A percentile compares a stretch with the other conserved stretches of the same genome.
These are phyloP conservation scores for Komagataella pseudopastoris DNA, from an alignment of 805 yeast species.

Conservation along the genomic window DNA sequence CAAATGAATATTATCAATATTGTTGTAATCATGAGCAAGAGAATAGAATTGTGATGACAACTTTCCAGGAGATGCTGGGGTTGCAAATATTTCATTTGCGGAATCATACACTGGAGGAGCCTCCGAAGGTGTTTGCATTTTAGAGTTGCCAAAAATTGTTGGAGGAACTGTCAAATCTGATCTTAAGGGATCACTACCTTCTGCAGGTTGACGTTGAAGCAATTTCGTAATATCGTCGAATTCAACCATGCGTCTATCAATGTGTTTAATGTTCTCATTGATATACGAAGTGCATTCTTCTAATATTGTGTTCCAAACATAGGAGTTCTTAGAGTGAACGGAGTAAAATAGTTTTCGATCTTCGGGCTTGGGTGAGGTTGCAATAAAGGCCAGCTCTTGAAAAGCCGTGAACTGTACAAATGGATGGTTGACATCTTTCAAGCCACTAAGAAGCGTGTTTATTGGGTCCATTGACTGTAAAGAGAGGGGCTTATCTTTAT, in stretches of 20 bases:
- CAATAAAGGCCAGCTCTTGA: slow-evolving; percentile 59
- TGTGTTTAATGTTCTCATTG: slow-evolving; percentile 29
- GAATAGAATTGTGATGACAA: not conserved
- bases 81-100: not conserved
- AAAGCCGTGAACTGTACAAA: slow-evolving; percentile 52
- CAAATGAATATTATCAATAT: not conserved
- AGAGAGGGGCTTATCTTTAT: slow-evolving; percentile 49
- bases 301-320: slow-evolving; percentile 44
- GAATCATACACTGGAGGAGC: not conserved
- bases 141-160: slow-evolving; percentile 2
- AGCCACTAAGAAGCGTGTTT: slow-evolving; percentile 49
- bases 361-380: slow-evolving; percentile 33
- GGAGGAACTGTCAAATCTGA: not conserved
- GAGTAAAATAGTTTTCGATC: slow-evolving; percentile 41
- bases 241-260: slow-evolving; percentile 10
- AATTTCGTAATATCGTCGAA: not conserved
- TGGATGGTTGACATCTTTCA: slow-evolving; percentile 31
- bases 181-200: not conserved
- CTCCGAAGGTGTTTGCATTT: not conserved
- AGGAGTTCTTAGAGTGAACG: slow-evolving; percentile 28
- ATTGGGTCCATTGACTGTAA: slow-evolving; percentile 47
- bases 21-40: not conserved
- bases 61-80: not conserved
- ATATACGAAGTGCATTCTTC: slow-evolving; percentile 48
- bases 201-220: not conserved